Conservation (phyloP, 1,284 basidiomycete species). For the Leccinum huronense region DNA sequence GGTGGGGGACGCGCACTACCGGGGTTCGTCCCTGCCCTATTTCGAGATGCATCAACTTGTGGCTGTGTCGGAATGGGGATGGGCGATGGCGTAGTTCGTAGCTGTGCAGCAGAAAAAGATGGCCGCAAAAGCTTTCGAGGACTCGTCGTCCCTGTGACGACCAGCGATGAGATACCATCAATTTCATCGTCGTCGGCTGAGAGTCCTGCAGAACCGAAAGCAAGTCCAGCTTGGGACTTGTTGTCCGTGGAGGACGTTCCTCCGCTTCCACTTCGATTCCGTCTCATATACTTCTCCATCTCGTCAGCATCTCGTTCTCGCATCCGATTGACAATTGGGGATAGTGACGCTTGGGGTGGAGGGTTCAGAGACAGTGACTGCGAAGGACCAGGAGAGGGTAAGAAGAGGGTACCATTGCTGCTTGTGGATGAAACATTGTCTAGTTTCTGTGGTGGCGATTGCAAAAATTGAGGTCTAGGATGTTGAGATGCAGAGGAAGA, state of each 20-base stretch:
- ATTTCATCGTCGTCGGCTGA: constrained; percentile 55
- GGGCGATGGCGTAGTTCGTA: constrained; percentile 50
- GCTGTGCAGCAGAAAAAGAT: constrained; percentile 73
- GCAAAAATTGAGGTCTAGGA: constrained; percentile 52
- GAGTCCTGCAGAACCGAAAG: constrained; percentile 48
- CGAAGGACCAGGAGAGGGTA: constrained; percentile 44
- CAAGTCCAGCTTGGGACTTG: constrained; percentile 53
- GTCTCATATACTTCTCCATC: constrained; percentile 76
- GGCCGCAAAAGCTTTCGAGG: constrained; percentile 62
- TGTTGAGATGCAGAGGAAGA: constrained; percentile 44
- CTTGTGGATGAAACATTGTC: constrained; percentile 38
- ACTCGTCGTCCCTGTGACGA: constrained; percentile 53
- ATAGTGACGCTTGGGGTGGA: constrained; percentile 44
- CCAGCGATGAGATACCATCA: constrained; percentile 45
- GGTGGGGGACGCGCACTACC: constrained; percentile 41
- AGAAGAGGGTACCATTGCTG: constrained; percentile 46
- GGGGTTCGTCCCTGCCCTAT: constrained; percentile 68
- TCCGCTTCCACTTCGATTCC: constrained; percentile 75
- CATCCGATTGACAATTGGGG: constrained; percentile 74
- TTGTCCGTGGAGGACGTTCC: constrained; percentile 69
- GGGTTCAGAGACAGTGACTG: constrained; percentile 40
- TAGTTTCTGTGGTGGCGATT: constrained; percentile 39
- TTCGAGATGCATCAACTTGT: constrained; percentile 49
- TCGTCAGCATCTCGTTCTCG: constrained; percentile 78
- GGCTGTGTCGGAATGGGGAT: constrained; percentile 35